Evolutionary conservation across 768 basidiomycete genomes (phyloP).

Genomic region (Scleroderma bovista): DNA sequence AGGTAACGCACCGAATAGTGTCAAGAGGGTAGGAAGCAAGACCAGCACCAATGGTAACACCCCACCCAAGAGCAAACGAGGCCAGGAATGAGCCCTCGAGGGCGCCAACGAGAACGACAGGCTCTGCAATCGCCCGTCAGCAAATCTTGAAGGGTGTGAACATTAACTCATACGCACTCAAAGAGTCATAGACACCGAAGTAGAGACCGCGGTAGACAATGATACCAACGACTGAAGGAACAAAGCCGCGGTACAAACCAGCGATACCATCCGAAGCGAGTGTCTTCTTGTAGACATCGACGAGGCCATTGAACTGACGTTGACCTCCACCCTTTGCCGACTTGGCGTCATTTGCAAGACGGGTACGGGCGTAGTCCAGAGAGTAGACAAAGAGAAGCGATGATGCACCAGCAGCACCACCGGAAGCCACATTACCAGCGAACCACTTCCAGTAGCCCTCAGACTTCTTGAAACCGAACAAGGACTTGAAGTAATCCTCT

Average conservation of each 20-base stretch:
- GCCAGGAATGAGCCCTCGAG: slow-evolving; percentile 96
- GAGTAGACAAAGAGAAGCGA: slow-evolving; percentile 99
- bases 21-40: slow-evolving; percentile 95
- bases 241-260: slow-evolving; percentile 99
- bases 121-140: slow-evolving; percentile 50
- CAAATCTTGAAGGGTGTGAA: slow-evolving; percentile 20
- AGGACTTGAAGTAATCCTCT: slow-evolving; percentile 98
- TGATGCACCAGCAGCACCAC: slow-evolving; percentile 99
- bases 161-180: slow-evolving; percentile 55
- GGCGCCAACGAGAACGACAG: slow-evolving; percentile 93
- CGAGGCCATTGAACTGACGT: slow-evolving; percentile 97
- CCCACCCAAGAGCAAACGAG: slow-evolving; percentile 97
- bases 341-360: slow-evolving; percentile 97
- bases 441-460: slow-evolving; percentile 99
- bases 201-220: slow-evolving; percentile 99
- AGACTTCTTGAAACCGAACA: slow-evolving; percentile 97
- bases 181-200: slow-evolving; percentile 95
- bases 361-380: slow-evolving; percentile 98
- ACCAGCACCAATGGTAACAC: slow-evolving; percentile 99
- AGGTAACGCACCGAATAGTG: slow-evolving; percentile 63
- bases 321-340: slow-evolving; percentile 87
- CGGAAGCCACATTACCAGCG: slow-evolving; percentile 94
- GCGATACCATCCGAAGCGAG: slow-evolving; percentile 96
- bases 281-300: slow-evolving; percentile 97
- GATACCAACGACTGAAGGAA: slow-evolving; percentile 98